Base-by-base conservation (phyloP, 2,329 filamentous ascomycete genomes). In the Pseudogymnoascus sp. region DNA sequence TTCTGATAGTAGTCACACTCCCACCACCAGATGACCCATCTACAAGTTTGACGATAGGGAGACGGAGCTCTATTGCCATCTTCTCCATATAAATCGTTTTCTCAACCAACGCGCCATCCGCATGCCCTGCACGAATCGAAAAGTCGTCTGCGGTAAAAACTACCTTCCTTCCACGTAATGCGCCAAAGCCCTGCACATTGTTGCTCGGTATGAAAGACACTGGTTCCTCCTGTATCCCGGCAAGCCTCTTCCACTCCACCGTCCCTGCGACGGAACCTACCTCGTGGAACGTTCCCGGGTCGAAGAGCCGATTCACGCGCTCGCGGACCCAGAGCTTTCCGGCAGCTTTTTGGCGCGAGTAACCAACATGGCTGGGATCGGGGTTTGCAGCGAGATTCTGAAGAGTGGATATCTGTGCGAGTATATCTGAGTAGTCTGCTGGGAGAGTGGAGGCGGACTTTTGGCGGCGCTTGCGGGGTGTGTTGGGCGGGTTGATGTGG, bases 311-410 rank as follows among this genome's bases (percentile, higher is more conserved):
- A 4, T 80, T 74, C 15, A 86, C 79, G 2, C 83, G 74, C 65
- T 86, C 82, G 19, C 82, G 77, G 0, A 85, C 82, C 82, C 82
- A 85, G 15, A 86, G 74, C 68, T 86, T 86, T 1, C 83, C 83
- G 2, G 81, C 77, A 69, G 82, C 75, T 64, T 83, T 84, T 67
- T 86, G 83, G 4, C 81, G 77, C n/a, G 81, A 70, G 63, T 85
- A 86, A 21, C 83, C 83, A 62, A 78, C 74, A 60, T 79, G 79
- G 6, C 71, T 76, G 0, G 74, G 68, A 58, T 83, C 74, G 1
- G 83, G 82, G 0, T 77, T 84, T 19, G 74, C 71, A 9, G 83
- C 82, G 35, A 83, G 78, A 5, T 69, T 72, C 13, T 74, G 74
- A 1, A 86, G 74, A 0, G 74, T 74, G 4, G 71, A 64, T n/a